phyloP scores from a whole-genome alignment of 208 protist genomes.

The Acanthamoeba lenticulata region DNA sequence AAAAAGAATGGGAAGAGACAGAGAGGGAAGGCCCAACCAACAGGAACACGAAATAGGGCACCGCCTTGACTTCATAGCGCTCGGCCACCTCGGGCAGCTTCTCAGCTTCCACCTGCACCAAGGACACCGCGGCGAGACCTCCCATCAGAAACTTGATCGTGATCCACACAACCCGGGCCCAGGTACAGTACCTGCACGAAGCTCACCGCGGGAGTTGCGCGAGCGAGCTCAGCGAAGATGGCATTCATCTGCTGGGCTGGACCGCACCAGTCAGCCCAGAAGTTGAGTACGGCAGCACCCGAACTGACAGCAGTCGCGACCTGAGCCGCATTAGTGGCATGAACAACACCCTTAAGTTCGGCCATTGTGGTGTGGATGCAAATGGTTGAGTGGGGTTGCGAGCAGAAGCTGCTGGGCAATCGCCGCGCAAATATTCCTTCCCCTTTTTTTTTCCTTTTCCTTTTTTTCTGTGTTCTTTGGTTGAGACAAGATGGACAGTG shows the following conservation, averaged over 20 bases:
- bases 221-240: slow-evolving; percentile 75
- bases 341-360: neutral
- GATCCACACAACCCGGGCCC: neutral
- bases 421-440: no score
- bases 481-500: neutral
- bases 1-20: slow-evolving; percentile 88
- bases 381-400: neutral
- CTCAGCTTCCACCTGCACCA: slow-evolving; percentile 88
- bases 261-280: slow-evolving; percentile 88
- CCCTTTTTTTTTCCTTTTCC: no score
- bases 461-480: no score
- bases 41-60: slow-evolving; percentile 92
- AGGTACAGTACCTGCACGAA: slow-evolving; percentile 77
- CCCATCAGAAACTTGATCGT: no score
- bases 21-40: slow-evolving; percentile 90
- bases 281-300: neutral
- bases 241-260: slow-evolving; percentile 89
- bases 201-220: slow-evolving; percentile 75
- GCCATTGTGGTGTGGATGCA: neutral
- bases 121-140: neutral
- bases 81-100: slow-evolving; percentile 87
- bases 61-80: slow-evolving; percentile 88
- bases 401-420: neutral
- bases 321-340: neutral
- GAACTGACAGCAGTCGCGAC: neutral